Conservation (phyloP, 2,329 filamentous ascomycete genomes). For the Colletotrichum camelliae region DNA sequence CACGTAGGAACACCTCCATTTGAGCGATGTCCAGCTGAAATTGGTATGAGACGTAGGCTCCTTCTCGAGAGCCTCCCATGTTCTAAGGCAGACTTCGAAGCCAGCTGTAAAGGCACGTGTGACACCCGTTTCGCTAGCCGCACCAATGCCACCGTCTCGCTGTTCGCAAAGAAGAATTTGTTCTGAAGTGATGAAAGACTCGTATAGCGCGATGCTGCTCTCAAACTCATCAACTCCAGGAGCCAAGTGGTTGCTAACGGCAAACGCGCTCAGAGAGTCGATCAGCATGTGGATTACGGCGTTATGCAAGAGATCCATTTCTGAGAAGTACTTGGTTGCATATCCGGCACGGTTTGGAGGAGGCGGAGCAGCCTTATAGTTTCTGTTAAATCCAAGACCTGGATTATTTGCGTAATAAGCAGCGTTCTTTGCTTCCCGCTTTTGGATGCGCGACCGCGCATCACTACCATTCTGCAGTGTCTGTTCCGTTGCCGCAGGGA, state of each 20-base stretch:
- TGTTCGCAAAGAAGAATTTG: background rate
- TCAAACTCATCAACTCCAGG: background rate
- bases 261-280: background rate
- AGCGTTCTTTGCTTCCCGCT: background rate
- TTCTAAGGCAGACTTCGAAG: background rate
- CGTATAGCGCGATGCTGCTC: background rate
- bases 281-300: background rate
- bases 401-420: no score
- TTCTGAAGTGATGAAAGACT: background rate
- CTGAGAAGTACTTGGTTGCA: background rate
- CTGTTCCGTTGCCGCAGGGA: background rate
- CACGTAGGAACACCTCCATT: background rate
- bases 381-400: no score
- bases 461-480: background rate
- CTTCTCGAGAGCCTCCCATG: background rate
- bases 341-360: no score
- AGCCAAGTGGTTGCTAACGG: background rate
- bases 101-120: background rate
- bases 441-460: background rate
- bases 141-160: background rate
- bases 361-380: no score
- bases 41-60: fast-evolving
- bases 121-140: background rate
- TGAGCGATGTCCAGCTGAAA: background rate
- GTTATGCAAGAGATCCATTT: background rate